Evolutionary conservation across 495 filamentous ascomycete genomes (phyloP).

Genomic region (Tuber indicum): DNA sequence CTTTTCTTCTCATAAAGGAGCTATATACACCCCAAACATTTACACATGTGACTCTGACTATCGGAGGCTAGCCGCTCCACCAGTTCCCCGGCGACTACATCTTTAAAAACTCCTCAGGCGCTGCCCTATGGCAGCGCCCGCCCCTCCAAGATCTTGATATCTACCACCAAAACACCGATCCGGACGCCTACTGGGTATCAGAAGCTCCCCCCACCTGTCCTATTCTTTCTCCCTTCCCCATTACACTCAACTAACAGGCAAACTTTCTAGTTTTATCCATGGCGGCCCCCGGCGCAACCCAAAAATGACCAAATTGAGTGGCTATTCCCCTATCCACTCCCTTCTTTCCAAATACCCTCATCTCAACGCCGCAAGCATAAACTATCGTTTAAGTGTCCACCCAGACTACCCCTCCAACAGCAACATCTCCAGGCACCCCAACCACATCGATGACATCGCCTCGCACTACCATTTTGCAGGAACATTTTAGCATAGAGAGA

Average conservation of each 20-base stretch:
- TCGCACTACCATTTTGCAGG: slow-evolving; percentile 58
- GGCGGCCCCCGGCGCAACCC: slow-evolving; percentile 89
- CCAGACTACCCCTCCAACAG: slow-evolving; percentile 49
- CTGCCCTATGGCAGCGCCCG: not conserved
- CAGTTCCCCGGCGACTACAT: not conserved
- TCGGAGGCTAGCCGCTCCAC: not conserved
- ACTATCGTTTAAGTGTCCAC: slow-evolving; percentile 75
- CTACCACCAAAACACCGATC: slow-evolving; percentile 12
- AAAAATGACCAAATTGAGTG: slow-evolving; percentile 49
- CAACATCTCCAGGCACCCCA: slow-evolving; percentile 53
- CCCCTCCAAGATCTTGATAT: slow-evolving; percentile 26
- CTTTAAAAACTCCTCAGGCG: not conserved
- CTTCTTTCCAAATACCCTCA: slow-evolving; percentile 43
- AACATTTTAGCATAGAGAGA: slow-evolving; percentile 48
- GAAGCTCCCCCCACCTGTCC: slow-evolving; percentile 26
- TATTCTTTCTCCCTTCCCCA: not conserved
- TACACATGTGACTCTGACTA: not conserved
- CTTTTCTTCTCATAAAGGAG: not conserved
- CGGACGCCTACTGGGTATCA: slow-evolving; percentile 49
- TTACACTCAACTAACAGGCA: not conserved
- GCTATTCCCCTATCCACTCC: slow-evolving; percentile 47
- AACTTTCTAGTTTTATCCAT: slow-evolving; percentile 62
- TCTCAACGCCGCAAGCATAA: slow-evolving; percentile 60
- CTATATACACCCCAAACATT: not conserved
- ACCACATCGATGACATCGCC: slow-evolving; percentile 65